phyloP scores from a whole-genome alignment of 192 early-diverging fungal genomes.

The Radiomyces spectabilis region DNA sequence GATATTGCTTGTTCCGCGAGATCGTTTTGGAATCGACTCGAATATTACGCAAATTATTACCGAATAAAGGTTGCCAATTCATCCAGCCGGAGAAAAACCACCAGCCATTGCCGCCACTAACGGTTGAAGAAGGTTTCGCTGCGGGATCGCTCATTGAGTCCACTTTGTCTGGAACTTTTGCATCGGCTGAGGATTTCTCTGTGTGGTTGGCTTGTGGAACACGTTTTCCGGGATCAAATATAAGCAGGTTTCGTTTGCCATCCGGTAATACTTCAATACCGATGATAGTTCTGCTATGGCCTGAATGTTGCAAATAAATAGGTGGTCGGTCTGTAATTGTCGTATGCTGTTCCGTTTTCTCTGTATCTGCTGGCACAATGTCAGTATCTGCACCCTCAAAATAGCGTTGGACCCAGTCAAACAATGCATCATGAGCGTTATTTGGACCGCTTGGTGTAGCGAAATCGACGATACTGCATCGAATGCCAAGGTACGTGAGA shows the following conservation, averaged over 20 bases:
- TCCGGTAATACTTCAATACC: conserved; percentile 45
- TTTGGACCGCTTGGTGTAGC: conserved; percentile 46
- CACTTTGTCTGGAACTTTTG: too few species aligned
- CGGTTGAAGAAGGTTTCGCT: too few species aligned
- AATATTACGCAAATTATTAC: too few species aligned
- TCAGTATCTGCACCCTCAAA: conserved; percentile 37
- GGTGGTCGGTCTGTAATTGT: conserved; percentile 47
- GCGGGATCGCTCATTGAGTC: too few species aligned
- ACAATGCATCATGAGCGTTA: conserved; percentile 44
- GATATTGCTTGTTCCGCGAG: too few species aligned
- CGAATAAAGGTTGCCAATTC: too few species aligned
- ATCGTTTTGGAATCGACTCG: too few species aligned
- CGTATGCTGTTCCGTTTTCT: conserved; percentile 1
- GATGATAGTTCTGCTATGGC: conserved; percentile 59
- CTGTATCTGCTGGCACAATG: conserved; percentile 14
- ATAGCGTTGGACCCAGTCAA: conserved; percentile 51
- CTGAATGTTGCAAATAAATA: conserved; percentile 65
- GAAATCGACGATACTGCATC: conserved; percentile 56
- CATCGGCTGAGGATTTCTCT: too few species aligned
- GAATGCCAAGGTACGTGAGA: conserved; percentile 47
- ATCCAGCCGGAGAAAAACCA: too few species aligned
- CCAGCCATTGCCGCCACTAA: too few species aligned
- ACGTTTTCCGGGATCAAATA: conserved; percentile 56
- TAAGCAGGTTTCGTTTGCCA: conserved; percentile 37
- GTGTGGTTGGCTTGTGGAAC: conserved; percentile 2